Evolutionary conservation across 1,139 yeast species (phyloP).

Genomic region (Geotrichum cucujoidarum): DNA sequence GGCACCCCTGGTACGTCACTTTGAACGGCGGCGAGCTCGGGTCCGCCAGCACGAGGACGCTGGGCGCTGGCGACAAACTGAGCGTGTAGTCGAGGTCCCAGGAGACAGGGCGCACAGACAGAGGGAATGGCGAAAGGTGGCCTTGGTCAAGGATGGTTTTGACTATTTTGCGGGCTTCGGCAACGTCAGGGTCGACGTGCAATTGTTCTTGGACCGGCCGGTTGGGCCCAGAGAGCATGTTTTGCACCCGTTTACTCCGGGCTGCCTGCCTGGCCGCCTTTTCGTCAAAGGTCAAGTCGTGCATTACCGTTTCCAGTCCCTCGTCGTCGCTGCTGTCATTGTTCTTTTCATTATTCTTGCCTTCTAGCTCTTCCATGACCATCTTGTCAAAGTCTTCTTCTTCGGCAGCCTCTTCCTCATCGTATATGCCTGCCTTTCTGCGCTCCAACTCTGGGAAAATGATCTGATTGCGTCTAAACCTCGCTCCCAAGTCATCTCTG

Average conservation of each 20-base stretch:
- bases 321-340: constrained; percentile 13
- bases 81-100: constrained; percentile 69
- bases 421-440: constrained; percentile 12
- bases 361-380: constrained; percentile 8
- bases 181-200: constrained; percentile 38
- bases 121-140: constrained; percentile 72
- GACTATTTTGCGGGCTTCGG: constrained; percentile 69
- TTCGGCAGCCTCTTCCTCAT: constrained; percentile 27
- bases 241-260: constrained; percentile 20
- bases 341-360: constrained; percentile 22
- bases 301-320: constrained; percentile 18
- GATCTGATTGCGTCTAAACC: constrained; percentile 67
- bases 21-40: constrained; percentile 65
- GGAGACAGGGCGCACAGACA: constrained; percentile 54
- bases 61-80: constrained; percentile 72
- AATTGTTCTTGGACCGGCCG: constrained; percentile 15
- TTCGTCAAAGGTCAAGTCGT: constrained; percentile 13
- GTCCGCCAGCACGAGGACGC: constrained; percentile 52
- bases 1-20: constrained; percentile 77
- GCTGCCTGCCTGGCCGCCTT: constrained; percentile 15
- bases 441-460: constrained; percentile 42
- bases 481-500: constrained; percentile 65
- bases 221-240: constrained; percentile 17
- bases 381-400: constrained; percentile 26
- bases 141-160: constrained; percentile 85